Base-by-base conservation (phyloP, 2,329 filamentous ascomycete species). In the Monosporascus sp. region DNA sequence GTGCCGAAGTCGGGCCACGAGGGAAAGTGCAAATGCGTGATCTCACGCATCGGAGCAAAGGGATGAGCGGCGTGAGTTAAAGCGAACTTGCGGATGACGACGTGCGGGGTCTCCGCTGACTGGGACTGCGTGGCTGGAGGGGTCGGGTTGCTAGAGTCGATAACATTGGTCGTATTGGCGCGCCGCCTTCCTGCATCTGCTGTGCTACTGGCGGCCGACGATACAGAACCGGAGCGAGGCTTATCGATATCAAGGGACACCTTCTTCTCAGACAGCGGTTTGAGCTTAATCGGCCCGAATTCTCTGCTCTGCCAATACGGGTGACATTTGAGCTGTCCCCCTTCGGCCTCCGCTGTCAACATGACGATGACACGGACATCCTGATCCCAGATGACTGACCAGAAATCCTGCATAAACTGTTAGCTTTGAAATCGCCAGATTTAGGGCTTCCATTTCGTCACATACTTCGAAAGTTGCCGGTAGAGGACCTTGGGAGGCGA, bases 1-100 rank as follows among this genome's bases (percentile, higher is more conserved):
- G 91, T 88, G 20, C 94, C 94, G 70, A 97, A 97, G 65, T 99
- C 94, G 0, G 94, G 94, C 94, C 94, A 99, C n/a, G 88, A 86
- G 0, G 90, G 85, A 68, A 97, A 97, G 66, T 97, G 92, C 15
- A 99, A 75, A 62, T 99, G 94, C 0, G 92, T 97, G 56, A 99
- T 87, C 70, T 97, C 92, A 24, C 93, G 88, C 60, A 96, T 87
- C 0, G 90, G 89, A 20, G 84, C 83, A 65, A 96, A 97, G 0
- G 93, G 92, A 53, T 88, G 81, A 2, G 81, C 76, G 2, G 83
- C 75, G 66, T 97, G 90, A 1, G 85, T 86, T 27, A 99, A 74
- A 0, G 89, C 87, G 64, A 97, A 94, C 67, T 94, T 94, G 46
- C 94, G 87, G 41, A 97, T 83, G 48, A 88, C 85, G 50, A 95